These are phyloP conservation scores for Trifolium repens DNA, from an alignment of 306 rosid genomes.

Conservation along the genomic window DNA sequence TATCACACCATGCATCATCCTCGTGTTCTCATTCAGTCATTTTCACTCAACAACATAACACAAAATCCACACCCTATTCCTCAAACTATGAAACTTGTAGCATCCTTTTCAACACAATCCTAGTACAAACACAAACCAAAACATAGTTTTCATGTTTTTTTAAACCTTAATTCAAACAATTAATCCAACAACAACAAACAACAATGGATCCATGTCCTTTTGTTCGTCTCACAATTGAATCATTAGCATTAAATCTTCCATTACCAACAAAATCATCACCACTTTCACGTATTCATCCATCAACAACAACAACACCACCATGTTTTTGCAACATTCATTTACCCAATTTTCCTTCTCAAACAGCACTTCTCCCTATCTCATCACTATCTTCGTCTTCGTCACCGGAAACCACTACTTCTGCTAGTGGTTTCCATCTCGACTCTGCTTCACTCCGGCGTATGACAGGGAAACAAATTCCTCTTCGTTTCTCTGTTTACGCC, in stretches of 20 bases:
- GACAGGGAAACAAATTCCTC: conserved; percentile 48
- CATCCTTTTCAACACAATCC: conserved; percentile 39
- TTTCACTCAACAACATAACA: neutral
- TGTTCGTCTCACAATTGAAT: conserved; percentile 68
- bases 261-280: conserved; percentile 54
- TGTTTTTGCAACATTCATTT: conserved; percentile 76
- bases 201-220: conserved; percentile 91
- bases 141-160: conserved; percentile 16
- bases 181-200: neutral
- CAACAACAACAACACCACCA: conserved; percentile 60
- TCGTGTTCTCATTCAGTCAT: conserved; percentile 10
- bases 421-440: conserved; percentile 70
- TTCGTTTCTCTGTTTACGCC: conserved; percentile 65
- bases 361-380: conserved; percentile 69
- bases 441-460: conserved; percentile 57
- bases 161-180: neutral
- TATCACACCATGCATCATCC: neutral
- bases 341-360: conserved; percentile 62
- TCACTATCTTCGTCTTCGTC: conserved; percentile 22
- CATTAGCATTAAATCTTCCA: conserved; percentile 76
- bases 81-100: conserved; percentile 4
- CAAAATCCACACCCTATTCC: neutral
- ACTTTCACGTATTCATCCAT: conserved; percentile 72
- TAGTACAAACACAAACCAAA: neutral
- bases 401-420: conserved; percentile 57